These are phyloP conservation scores for Venturiaceae sp. DNA, from an alignment of 2,329 filamentous ascomycete genomes.

Conservation along the genomic window DNA sequence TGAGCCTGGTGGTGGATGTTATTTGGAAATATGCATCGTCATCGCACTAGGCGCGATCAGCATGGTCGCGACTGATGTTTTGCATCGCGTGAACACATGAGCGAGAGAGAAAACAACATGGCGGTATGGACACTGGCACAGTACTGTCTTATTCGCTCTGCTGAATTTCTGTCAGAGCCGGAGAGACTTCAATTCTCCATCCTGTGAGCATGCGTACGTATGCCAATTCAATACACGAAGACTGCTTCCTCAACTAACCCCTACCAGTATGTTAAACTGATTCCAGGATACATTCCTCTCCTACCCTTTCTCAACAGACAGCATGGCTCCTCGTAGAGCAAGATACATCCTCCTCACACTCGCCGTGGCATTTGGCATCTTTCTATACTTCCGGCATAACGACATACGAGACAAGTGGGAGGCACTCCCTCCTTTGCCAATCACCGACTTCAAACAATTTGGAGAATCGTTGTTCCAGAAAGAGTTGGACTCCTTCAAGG, in stretches of 20 bases:
- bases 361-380: not conserved
- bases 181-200: too few species aligned
- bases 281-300: not conserved
- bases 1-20: not conserved
- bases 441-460: not conserved
- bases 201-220: too few species aligned
- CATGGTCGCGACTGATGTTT: not conserved
- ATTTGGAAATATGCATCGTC: not conserved
- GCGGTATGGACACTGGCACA: too few species aligned
- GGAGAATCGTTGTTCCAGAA: constrained; percentile 3
- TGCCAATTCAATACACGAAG: too few species aligned
- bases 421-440: not conserved
- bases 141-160: too few species aligned
- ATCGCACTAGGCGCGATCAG: not conserved
- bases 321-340: not conserved
- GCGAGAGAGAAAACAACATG: too few species aligned
- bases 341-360: constrained; percentile 2
- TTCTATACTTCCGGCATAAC: not conserved
- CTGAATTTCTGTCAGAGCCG: too few species aligned
- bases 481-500: constrained; percentile 12
- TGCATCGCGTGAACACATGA: not conserved
- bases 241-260: too few species aligned
- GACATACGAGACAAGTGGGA: not conserved
- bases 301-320: not conserved
- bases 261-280: not conserved